Evolutionary conservation across 1,284 basidiomycete genomes (phyloP).

Genomic region (Ustilago nuda): DNA sequence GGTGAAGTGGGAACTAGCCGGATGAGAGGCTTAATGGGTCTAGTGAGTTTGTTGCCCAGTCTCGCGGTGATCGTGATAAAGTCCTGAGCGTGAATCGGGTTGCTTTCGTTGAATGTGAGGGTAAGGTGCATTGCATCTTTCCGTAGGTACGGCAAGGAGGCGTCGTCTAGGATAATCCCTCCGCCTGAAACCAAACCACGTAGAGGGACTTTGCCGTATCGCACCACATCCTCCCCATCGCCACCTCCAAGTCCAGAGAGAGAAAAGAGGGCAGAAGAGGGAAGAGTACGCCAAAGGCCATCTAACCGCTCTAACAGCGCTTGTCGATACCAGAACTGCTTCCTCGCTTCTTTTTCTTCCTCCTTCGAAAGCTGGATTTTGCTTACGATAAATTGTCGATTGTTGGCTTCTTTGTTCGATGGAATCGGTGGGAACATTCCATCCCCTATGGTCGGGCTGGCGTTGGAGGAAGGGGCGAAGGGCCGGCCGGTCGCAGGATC

Average conservation of each 20-base stretch:
- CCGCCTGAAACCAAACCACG: slow-evolving; percentile 20
- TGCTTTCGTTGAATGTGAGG: slow-evolving; percentile 3
- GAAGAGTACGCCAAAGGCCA: slow-evolving; percentile 78
- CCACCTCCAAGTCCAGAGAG: not conserved
- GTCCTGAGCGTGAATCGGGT: slow-evolving; percentile 15
- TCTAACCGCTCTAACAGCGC: slow-evolving; percentile 78
- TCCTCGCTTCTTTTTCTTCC: slow-evolving; percentile 77
- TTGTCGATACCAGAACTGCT: slow-evolving; percentile 94
- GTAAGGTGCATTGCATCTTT: slow-evolving; percentile 21
- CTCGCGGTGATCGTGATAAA: slow-evolving; percentile 16
- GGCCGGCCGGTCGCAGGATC: slow-evolving; percentile 56
- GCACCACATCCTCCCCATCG: slow-evolving; percentile 5
- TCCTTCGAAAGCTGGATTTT: slow-evolving; percentile 76
- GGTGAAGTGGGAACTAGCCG: slow-evolving; percentile 37
- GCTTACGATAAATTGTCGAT: slow-evolving; percentile 90
- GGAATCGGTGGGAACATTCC: slow-evolving; percentile 78
- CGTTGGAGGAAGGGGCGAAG: slow-evolving; percentile 7
- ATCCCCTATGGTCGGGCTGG: slow-evolving; percentile 67
- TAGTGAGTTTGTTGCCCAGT: slow-evolving; percentile 19
- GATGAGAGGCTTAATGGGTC: slow-evolving; percentile 30
- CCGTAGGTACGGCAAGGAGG: slow-evolving; percentile 7
- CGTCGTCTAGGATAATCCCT: slow-evolving; percentile 14
- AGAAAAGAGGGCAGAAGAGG: not conserved
- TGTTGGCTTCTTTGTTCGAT: slow-evolving; percentile 72
- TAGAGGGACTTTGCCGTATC: slow-evolving; percentile 9